phyloP scores from a whole-genome alignment of 495 filamentous ascomycete genomes.

The Achaetomiella virescens region DNA sequence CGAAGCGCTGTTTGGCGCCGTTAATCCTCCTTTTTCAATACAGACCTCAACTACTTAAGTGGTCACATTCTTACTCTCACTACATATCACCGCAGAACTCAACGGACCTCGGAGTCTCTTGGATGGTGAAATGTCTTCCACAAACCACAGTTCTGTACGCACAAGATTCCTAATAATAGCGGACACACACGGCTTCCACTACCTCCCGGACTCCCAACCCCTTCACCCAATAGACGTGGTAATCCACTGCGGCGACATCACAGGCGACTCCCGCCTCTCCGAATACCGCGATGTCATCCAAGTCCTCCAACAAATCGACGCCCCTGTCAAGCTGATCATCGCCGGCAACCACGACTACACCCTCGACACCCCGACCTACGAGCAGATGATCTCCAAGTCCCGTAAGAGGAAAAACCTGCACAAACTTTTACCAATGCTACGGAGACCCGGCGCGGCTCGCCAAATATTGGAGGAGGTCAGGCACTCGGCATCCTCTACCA shows the following conservation, averaged over 20 bases:
- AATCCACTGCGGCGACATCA: slow-evolving; percentile 72
- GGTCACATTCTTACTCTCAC: not conserved
- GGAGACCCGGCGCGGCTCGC: not conserved
- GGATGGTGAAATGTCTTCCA: not conserved
- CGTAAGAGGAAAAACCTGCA: not conserved
- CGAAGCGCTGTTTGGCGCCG: not conserved
- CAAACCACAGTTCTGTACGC: not conserved
- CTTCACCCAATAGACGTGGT: slow-evolving; percentile 46
- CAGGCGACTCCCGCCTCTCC: slow-evolving; percentile 49
- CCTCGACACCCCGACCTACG: slow-evolving; percentile 47
- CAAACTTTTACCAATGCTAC: not conserved
- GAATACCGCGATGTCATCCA: slow-evolving; percentile 50
- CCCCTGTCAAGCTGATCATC: slow-evolving; percentile 71
- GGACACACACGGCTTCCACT: slow-evolving; percentile 50
- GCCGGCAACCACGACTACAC: slow-evolving; percentile 77
- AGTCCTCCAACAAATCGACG: slow-evolving; percentile 50
- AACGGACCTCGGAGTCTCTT: not conserved
- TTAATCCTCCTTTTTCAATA: not conserved
- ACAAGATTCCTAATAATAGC: slow-evolving; percentile 54
- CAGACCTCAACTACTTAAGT: not conserved
- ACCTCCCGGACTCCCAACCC: slow-evolving; percentile 9
- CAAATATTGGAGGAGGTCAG: not conserved
- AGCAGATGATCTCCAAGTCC: not conserved
- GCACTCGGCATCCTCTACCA: slow-evolving; percentile 49
- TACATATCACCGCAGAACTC: not conserved